Conservation (phyloP, 1,284 basidiomycete genomes). For the Gymnopus androsaceus region DNA sequence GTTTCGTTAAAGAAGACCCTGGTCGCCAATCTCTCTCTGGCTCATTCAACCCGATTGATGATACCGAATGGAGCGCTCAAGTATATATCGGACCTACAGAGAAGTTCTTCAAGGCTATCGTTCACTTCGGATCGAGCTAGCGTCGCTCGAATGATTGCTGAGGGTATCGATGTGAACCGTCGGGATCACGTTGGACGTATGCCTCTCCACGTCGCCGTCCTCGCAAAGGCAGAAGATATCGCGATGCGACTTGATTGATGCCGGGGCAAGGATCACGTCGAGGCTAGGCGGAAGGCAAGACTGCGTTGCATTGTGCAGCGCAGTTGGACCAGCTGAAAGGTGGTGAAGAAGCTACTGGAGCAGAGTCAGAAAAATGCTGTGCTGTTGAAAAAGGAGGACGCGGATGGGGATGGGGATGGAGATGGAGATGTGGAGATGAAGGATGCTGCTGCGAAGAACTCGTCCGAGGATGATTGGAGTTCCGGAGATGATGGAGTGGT, state of each 20-base stretch:
- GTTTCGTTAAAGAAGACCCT: conserved; percentile 60
- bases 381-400: conserved; percentile 34
- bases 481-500: conserved; percentile 39
- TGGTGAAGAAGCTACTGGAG: conserved; percentile 52
- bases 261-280: conserved; percentile 54
- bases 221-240: conserved; percentile 45
- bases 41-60: conserved; percentile 65
- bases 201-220: conserved; percentile 54
- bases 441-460: conserved; percentile 27
- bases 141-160: conserved; percentile 41
- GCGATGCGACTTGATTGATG: conserved; percentile 52
- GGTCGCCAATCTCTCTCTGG: conserved; percentile 62
- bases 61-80: conserved; percentile 63
- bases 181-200: conserved; percentile 63
- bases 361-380: conserved; percentile 45
- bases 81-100: conserved; percentile 56
- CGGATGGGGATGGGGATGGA: conserved; percentile 27
- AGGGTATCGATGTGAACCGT: conserved; percentile 46
- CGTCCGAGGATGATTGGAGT: conserved; percentile 50
- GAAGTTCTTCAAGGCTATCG: conserved; percentile 57
- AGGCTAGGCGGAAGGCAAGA: conserved; percentile 55
- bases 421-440: conserved; percentile 30
- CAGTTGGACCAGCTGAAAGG: conserved; percentile 40
- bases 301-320: conserved; percentile 56
- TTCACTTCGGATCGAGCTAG: conserved; percentile 37